Conservation (phyloP, 1,284 basidiomycete genomes). For the Chalciporus sp. region DNA sequence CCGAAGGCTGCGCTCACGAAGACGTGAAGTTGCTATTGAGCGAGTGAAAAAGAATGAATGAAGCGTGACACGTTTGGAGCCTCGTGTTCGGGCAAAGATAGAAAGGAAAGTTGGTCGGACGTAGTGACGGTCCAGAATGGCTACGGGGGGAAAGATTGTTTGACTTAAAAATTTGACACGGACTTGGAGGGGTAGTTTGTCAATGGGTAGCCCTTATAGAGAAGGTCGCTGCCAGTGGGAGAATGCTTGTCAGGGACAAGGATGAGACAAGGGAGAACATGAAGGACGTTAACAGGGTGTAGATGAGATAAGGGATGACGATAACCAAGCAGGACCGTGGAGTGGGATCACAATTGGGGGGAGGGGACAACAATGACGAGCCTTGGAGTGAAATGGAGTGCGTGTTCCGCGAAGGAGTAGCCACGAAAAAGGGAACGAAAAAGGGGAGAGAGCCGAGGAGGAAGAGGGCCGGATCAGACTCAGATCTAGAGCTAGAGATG, state of each 20-base stretch:
- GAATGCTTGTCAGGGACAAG: not conserved
- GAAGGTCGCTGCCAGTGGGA: too few species aligned
- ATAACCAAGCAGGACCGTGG: not conserved
- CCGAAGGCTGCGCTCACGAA: too few species aligned
- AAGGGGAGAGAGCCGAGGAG: not conserved
- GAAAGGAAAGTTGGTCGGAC: not conserved
- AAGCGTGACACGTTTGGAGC: not conserved
- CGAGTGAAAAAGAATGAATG: not conserved
- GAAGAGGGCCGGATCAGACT: not conserved
- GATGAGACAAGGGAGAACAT: too few species aligned
- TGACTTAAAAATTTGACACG: not conserved
- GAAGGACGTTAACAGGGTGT: not conserved
- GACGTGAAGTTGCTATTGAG: not conserved
- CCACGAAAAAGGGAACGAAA: not conserved
- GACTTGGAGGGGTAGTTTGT: too few species aligned
- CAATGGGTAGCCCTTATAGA: not conserved
- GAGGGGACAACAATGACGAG: too few species aligned
- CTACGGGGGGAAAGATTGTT: not conserved
- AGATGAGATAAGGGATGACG: not conserved
- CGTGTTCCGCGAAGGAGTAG: not conserved
- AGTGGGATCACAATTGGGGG: too few species aligned
- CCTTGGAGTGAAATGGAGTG: not conserved
- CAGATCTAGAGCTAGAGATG: not conserved
- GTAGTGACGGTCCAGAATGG: too few species aligned
- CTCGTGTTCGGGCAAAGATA: not conserved